Evolutionary conservation across 2,329 filamentous ascomycete genomes (phyloP).

Genomic region (Chrysosporium queenslandicum): DNA sequence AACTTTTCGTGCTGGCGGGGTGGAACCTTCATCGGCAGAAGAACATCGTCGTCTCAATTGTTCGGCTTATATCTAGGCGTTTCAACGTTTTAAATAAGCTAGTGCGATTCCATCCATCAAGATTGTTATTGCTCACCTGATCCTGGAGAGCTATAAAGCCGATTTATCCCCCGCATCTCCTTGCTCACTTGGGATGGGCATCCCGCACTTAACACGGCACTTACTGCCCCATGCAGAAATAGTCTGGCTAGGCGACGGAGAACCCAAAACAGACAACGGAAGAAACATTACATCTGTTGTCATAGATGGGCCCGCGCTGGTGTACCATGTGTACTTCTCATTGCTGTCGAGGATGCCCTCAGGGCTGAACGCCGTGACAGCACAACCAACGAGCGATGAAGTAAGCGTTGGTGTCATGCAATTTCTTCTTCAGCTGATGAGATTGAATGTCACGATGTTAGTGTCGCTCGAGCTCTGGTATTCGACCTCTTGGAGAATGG

Average conservation of each 20-base stretch:
- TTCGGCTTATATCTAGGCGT: too few relatives aligned
- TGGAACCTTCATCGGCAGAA: too few relatives aligned
- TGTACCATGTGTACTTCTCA: constrained; percentile 59
- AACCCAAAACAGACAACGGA: constrained; percentile 11
- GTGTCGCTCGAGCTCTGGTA: constrained; percentile 18
- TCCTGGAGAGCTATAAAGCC: too few relatives aligned
- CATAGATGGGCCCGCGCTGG: constrained; percentile 71
- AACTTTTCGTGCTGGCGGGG: not conserved
- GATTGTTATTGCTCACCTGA: too few relatives aligned
- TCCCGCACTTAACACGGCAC: constrained; percentile 46
- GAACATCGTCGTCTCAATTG: too few relatives aligned
- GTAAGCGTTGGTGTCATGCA: constrained; percentile 49
- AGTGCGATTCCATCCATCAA: too few relatives aligned
- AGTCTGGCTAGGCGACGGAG: constrained; percentile 29
- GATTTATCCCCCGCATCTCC: too few relatives aligned
- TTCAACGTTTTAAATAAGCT: too few relatives aligned
- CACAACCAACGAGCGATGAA: constrained; percentile 52
- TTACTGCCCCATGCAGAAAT: constrained; percentile 45
- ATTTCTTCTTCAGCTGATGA: constrained; percentile 54
- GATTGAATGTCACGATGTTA: constrained; percentile 54
- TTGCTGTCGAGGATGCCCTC: constrained; percentile 37
- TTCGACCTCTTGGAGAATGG: not conserved
- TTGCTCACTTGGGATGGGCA: too few relatives aligned
- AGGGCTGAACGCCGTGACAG: constrained; percentile 40
- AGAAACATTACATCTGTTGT: constrained; percentile 32